Base-by-base conservation (phyloP, 148 eudicot genomes). In the Tetragonia tetragonoides region DNA sequence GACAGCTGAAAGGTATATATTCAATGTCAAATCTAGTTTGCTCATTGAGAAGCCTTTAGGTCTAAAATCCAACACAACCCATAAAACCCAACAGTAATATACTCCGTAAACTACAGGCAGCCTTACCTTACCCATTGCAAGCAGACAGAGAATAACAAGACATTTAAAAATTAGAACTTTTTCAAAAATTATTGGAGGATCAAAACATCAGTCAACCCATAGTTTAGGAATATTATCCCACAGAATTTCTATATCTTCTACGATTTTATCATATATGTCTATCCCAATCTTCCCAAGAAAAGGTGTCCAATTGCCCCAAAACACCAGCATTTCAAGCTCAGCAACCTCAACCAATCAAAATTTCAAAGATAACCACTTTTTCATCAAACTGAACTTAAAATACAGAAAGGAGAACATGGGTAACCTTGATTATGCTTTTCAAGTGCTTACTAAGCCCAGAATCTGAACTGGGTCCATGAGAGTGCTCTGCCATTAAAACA, bases 391-490 rank as follows among this genome's bases (percentile, higher is more conserved):
- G 10, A 37, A 63, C 16, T n/a, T 28, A 40, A 39, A 20, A 10
- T 21, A 14, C 46, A 77, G 37, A 60, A 56, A 39, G 23, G 14
- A 6, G 8, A 14, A 21, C 23, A 72, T 14, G 83, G 64, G 64
- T 63, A 67, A 94, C 98, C 97, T 93, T 93, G 84, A 95, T 93
- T 21, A 95, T 87, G 83, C 93, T 87, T 75, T 91, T 91, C 7
- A 95, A 92, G 72, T 93, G 97, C 89, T 90, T 93, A 79, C 89
- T 97, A 46, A 95, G 94, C 90, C 91, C 99, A 65, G 97, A 90
- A 82, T 93, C 99, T 42, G 89, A 64, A 57, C 80, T 77, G 21
- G 89, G 84, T 75, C 76, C 98, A 83, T 95, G 97, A 60, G 88
- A 87, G 79, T 95, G 99, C 75, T 89, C 99, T 92, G 88, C 84